Evolutionary conservation across 1,139 yeast genomes (phyloP), one percentile per base, ranked within the genome.

Genomic region (Candida sojae): DNA sequence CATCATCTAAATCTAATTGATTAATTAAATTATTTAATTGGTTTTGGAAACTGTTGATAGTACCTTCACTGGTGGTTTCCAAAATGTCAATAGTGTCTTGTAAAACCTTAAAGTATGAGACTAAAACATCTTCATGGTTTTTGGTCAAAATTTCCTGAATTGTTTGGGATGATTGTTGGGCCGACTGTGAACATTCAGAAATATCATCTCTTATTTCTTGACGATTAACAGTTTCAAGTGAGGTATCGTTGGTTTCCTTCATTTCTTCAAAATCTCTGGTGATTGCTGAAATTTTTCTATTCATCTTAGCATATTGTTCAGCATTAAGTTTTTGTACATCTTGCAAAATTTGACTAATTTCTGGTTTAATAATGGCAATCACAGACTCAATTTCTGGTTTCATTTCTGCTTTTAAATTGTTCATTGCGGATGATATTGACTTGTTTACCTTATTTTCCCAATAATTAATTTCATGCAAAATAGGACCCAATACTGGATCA

Each of bases 41-140:
- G 57, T 66, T 62, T 44, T 76, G 63, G 52, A 75, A 85, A 53
- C 84, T 89, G 50, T 70, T 75, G 48, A 85, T 73, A 13, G 87
- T 74, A 5, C 80, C 76, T 46, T 86, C 91, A n/a, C 85, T 83
- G 70, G 85, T 86, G 49, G 86, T 85, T 59, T 86, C 90, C 59
- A 83, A 75, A 1, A 84, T 76, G 54, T 86, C 91, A 49, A 86
- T 71, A 29, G 84, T 77, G 39, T 77, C 75, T 48, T 80, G 80
- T 50, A 86, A 75, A 10, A 73, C 69, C 3, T 60, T 60, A 46
- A 78, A 77, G 45, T 84, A 74, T 28, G 70, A 67, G 13, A 56
- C 61, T 28, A 72, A 53, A 12, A 75, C 53, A 9, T 50, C 38
- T 31, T 63, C 67, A 50, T 73, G 77, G 6, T 57, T 59, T 8